phyloP scores from a whole-genome alignment of 192 early-diverging fungal genomes.

The Dissophora globulifera region DNA sequence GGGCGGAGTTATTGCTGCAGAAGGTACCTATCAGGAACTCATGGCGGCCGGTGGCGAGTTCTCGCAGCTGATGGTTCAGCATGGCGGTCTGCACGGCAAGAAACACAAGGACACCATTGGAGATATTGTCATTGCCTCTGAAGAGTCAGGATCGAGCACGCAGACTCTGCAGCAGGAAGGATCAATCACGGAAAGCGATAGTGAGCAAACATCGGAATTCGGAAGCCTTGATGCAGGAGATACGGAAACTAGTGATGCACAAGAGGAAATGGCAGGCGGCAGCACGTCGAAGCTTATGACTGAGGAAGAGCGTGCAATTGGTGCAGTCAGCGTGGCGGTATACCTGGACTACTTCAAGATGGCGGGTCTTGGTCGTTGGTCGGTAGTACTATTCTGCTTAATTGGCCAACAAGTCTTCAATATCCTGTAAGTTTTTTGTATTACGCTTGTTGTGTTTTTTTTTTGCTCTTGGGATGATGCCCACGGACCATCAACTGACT shows the following conservation, averaged over 20 bases:
- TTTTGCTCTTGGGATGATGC: no score
- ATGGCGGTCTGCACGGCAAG: slow-evolving; percentile 56
- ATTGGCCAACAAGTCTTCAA: slow-evolving; percentile 6
- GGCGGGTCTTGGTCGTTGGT: neutral
- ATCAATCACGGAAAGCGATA: slow-evolving; percentile 3
- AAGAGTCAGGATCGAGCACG: neutral
- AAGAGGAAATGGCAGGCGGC: slow-evolving; percentile 9
- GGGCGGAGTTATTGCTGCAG: slow-evolving; percentile 72
- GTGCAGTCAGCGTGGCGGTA: neutral
- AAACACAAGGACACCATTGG: neutral
- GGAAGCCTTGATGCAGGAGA: slow-evolving; percentile 14
- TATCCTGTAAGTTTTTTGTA: slow-evolving; percentile 2
- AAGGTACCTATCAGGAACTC: slow-evolving; percentile 71
- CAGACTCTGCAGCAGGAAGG: no score
- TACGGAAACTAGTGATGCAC: neutral
- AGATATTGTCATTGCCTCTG: neutral
- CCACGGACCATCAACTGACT: no score
- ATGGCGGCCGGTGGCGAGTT: slow-evolving; percentile 66
- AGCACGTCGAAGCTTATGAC: neutral
- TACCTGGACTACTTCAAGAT: slow-evolving; percentile 16
- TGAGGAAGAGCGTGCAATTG: slow-evolving; percentile 12
- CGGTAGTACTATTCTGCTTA: neutral
- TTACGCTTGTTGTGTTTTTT: no score
- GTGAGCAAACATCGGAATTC: neutral
- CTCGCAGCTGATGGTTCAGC: slow-evolving; percentile 58